Percentiles rank a stretch among this genome's conserved stretches.
phyloP scores from a whole-genome alignment of 495 filamentous ascomycete species.

The Hypoxylon intermedium region DNA sequence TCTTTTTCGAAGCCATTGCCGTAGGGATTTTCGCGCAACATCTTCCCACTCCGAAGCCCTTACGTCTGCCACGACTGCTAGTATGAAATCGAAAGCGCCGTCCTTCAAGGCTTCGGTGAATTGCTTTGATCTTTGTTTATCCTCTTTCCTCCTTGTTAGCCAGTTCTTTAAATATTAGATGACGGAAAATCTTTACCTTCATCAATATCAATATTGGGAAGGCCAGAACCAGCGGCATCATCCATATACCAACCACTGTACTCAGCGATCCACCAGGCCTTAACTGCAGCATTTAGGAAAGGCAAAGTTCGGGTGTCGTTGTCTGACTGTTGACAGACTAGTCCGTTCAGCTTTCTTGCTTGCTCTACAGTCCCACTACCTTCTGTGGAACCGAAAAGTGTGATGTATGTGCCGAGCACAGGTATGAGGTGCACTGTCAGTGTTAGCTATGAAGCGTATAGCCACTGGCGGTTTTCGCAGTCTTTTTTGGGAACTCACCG shows the following conservation, averaged over 20 bases:
- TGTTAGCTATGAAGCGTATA: slow-evolving; percentile 4
- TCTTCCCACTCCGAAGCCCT: slow-evolving; percentile 78
- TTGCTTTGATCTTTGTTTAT: slow-evolving; percentile 68
- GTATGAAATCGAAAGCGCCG: slow-evolving; percentile 88
- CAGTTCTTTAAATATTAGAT: slow-evolving; percentile 10
- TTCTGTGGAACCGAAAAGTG: slow-evolving; percentile 76
- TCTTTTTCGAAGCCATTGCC: slow-evolving; percentile 78
- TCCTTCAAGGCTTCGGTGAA: slow-evolving; percentile 83
- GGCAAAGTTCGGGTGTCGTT: slow-evolving; percentile 70
- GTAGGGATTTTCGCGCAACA: slow-evolving; percentile 73
- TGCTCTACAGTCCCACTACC: slow-evolving; percentile 63
- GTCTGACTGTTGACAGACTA: slow-evolving; percentile 68
- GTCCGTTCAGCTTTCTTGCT: slow-evolving; percentile 71
- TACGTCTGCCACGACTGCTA: slow-evolving; percentile 81
- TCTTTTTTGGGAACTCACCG: slow-evolving; percentile 21
- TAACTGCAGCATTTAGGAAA: slow-evolving; percentile 76
- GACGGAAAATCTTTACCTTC: slow-evolving; percentile 40
- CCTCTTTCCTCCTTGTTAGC: slow-evolving; percentile 55
- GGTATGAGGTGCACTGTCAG: slow-evolving; percentile 80
- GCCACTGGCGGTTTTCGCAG: not conserved
- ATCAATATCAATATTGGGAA: slow-evolving; percentile 60
- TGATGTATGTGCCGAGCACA: slow-evolving; percentile 72
- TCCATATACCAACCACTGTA: slow-evolving; percentile 91
- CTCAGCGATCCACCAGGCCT: slow-evolving; percentile 85
- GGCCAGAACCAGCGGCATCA: slow-evolving; percentile 59